These are phyloP conservation scores for Alternaria consortialis DNA, from an alignment of 2,329 filamentous ascomycete genomes.

Conservation along the genomic window DNA sequence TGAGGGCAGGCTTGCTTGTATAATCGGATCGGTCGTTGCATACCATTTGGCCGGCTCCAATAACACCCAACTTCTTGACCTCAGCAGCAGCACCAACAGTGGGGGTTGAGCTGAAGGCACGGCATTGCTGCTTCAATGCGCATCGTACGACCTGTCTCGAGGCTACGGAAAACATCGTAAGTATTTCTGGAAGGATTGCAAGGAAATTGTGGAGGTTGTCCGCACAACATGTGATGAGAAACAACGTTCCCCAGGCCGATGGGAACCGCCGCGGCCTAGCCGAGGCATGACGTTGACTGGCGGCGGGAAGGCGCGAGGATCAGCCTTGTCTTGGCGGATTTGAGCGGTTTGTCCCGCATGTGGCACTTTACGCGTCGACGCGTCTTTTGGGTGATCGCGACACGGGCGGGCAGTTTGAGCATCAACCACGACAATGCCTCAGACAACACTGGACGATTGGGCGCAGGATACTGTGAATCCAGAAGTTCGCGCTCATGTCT, in stretches of 20 bases:
- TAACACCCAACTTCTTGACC: constrained; percentile 87
- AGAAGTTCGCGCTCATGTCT: constrained; percentile 91
- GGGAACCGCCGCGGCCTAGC: constrained; percentile 34
- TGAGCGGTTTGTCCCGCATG: constrained; percentile 28
- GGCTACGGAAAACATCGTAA: constrained; percentile 44
- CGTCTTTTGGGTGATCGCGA: constrained; percentile 29
- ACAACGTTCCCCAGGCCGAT: constrained; percentile 26
- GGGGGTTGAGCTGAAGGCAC: constrained; percentile 73
- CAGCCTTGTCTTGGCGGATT: constrained; percentile 34
- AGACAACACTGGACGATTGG: constrained; percentile 56
- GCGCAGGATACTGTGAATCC: constrained; percentile 72
- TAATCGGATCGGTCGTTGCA: constrained; percentile 33
- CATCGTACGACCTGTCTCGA: constrained; percentile 41
- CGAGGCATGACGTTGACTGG: constrained; percentile 34
- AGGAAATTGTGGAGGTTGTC: constrained; percentile 3
- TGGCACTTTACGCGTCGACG: constrained; percentile 48
- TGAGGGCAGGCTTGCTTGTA: background rate
- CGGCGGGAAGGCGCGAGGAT: constrained; percentile 5
- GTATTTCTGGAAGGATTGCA: background rate
- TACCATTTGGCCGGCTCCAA: constrained; percentile 97
- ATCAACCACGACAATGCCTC: constrained; percentile 48
- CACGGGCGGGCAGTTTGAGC: constrained; percentile 15
- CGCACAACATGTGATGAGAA: constrained; percentile 29
- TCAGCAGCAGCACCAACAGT: constrained; percentile 68
- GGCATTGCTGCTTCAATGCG: constrained; percentile 46